phyloP scores from a whole-genome alignment of 805 yeast species.

The Monosporozyma solicola region DNA sequence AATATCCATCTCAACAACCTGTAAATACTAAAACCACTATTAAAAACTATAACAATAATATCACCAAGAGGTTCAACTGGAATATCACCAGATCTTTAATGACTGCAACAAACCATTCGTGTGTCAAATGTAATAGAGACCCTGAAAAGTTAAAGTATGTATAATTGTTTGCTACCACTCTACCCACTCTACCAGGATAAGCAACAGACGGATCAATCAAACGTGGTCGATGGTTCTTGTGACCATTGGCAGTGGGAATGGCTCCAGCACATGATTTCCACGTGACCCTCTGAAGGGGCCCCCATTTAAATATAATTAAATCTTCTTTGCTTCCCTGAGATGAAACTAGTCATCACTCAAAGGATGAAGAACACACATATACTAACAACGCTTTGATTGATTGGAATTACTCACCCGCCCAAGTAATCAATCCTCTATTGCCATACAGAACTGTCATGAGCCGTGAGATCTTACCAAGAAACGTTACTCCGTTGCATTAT shows the following conservation, averaged over 20 bases:
- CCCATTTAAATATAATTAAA: not conserved
- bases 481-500: constrained; percentile 69
- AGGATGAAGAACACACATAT: not conserved
- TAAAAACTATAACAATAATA: not conserved
- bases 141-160: constrained; percentile 9
- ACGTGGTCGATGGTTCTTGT: not conserved
- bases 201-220: not conserved
- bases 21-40: not conserved
- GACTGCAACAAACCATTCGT: constrained; percentile 8
- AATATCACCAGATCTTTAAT: constrained; percentile 6
- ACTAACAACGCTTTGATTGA: not conserved
- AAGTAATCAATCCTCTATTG: constrained; percentile 7
- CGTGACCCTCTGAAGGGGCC: not conserved
- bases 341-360: not conserved
- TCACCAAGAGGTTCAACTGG: not conserved
- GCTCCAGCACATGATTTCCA: not conserved
- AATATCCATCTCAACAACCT: not conserved
- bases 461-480: constrained; percentile 46
- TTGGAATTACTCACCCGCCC: not conserved
- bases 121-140: constrained; percentile 11
- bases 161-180: not conserved
- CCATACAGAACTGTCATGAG: constrained; percentile 13
- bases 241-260: not conserved
- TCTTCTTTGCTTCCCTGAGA: not conserved
- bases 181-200: too few species aligned